A percentile compares a stretch with the other conserved stretches of the same genome.
phyloP scores from a whole-genome alignment of 2,329 filamentous ascomycete species.

The Arthrinium phaeospermum region DNA sequence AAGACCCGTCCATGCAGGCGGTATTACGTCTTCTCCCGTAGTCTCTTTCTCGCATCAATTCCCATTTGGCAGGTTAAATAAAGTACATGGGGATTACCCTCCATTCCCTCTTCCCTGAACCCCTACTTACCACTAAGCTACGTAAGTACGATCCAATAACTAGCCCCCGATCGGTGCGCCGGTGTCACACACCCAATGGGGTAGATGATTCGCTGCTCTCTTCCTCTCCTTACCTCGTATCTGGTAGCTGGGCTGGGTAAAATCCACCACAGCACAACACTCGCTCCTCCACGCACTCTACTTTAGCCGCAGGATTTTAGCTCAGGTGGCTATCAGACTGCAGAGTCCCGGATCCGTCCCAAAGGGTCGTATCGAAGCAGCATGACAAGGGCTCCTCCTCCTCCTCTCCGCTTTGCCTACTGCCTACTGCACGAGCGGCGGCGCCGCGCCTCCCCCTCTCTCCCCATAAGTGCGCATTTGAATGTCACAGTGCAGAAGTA shows the following conservation, averaged over 20 bases:
- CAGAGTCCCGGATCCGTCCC: neutral
- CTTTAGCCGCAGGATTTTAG: constrained; percentile 1
- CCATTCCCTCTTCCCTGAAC: neutral
- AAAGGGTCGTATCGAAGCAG: neutral
- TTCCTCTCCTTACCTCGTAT: neutral
- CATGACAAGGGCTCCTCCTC: neutral
- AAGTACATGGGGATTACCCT: neutral
- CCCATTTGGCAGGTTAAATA: neutral
- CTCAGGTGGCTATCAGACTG: neutral
- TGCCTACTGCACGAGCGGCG: neutral
- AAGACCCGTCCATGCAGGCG: neutral
- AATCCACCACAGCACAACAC: neutral
- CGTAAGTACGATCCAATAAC: too few species aligned
- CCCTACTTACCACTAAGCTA: neutral
- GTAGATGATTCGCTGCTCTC: neutral
- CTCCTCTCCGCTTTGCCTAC: neutral
- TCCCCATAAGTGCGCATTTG: neutral
- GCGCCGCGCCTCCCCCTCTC: neutral
- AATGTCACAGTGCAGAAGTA: neutral
- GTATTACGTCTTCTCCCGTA: neutral
- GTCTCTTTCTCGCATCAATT: neutral
- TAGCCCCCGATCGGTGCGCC: neutral
- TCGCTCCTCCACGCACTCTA: neutral
- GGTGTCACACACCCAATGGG: neutral
- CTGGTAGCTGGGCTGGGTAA: neutral